These are phyloP conservation scores for Entomortierella lignicola DNA, from an alignment of 192 early-diverging fungal species.

Conservation along the genomic window DNA sequence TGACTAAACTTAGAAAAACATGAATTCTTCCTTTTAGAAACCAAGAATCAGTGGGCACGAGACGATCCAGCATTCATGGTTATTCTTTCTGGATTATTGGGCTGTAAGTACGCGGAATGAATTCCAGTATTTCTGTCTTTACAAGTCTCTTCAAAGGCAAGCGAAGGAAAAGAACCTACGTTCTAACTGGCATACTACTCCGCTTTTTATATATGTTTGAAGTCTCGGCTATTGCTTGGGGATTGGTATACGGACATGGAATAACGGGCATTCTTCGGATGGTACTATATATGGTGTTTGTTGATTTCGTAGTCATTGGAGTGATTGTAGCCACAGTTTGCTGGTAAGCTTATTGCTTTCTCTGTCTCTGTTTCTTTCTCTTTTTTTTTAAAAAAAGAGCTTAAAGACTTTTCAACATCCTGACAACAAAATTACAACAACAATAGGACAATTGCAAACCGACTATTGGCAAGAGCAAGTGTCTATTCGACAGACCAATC, in stretches of 20 bases:
- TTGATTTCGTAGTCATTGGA: conserved; percentile 85
- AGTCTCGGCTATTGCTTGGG: conserved; percentile 88
- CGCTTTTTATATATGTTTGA: too few relatives aligned
- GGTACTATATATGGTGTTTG: conserved; percentile 83
- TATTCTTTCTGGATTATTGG: conserved; percentile 73
- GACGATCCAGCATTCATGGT: conserved; percentile 97
- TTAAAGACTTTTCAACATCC: too few relatives aligned
- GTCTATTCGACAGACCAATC: conserved; percentile 83
- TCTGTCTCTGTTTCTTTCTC: too few relatives aligned
- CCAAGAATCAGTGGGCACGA: conserved; percentile 98
- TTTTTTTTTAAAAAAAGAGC: too few relatives aligned
- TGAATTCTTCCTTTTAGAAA: conserved; percentile 68
- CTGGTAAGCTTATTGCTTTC: conserved; percentile 76
- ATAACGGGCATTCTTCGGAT: conserved; percentile 75
- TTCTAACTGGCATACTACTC: conserved; percentile 1
- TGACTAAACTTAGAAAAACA: too few relatives aligned
- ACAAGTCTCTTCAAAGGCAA: too few relatives aligned
- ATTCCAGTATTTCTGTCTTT: too few relatives aligned
- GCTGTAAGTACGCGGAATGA: conserved; percentile 70
- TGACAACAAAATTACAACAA: too few relatives aligned
- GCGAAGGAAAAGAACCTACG: too few relatives aligned
- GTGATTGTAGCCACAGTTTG: conserved; percentile 72
- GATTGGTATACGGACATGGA: conserved; percentile 78
- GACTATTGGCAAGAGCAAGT: conserved; percentile 80
- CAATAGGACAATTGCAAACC: conserved; percentile 77